Base-by-base conservation (phyloP, 2,329 filamentous ascomycete genomes). In the Microcera coccophila region DNA sequence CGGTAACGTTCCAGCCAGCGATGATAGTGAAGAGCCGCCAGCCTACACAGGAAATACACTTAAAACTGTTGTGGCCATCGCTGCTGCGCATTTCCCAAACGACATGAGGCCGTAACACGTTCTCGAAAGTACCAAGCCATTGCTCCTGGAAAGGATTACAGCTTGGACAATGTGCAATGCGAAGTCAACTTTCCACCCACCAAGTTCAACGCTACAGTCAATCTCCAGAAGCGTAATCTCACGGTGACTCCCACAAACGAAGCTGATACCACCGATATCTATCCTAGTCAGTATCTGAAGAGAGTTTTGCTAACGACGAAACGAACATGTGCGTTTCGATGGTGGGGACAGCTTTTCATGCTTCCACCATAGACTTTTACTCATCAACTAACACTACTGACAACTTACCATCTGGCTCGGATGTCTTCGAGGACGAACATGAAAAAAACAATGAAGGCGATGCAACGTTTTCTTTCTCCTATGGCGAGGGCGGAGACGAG, bases 321-420 rank as follows among this genome's bases (percentile, higher is more conserved):
- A 67, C 60, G 3, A 68, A 61, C 31, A 36, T 68, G 2, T 64
- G 66, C 47, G 57, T 61, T 16, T 68, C 64, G 0, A 54, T 63
- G 0, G 55, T 67, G 2, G 65, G 65, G 15, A 51, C 63, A 33
- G 58, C 65, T 2, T 52, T 68, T 32, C 61, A 64, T 22, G 49
- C 57, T 9, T 64, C 59, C 41, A 62, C 65, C 31, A 40, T 46
- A 1, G 45, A 50, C 8, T 24, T 44, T 18, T 41, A 37, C 24
- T 28, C 49, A 9, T 41, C 35, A 8, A n/a, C 20, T n/a, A 8
- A 19, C 4, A 17, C 33, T 20, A 19, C 33, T 12, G 33, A 35
- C 15, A 20, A 20, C 18, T 16, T 35, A 9, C 18, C 33, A 11
- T n/a, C n/a, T n/a, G n/a, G n/a, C n/a, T n/a, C n/a, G n/a, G n/a